These are phyloP conservation scores for Leptomonas seymouri DNA, from an alignment of 208 protist species.

Conservation along the genomic window DNA sequence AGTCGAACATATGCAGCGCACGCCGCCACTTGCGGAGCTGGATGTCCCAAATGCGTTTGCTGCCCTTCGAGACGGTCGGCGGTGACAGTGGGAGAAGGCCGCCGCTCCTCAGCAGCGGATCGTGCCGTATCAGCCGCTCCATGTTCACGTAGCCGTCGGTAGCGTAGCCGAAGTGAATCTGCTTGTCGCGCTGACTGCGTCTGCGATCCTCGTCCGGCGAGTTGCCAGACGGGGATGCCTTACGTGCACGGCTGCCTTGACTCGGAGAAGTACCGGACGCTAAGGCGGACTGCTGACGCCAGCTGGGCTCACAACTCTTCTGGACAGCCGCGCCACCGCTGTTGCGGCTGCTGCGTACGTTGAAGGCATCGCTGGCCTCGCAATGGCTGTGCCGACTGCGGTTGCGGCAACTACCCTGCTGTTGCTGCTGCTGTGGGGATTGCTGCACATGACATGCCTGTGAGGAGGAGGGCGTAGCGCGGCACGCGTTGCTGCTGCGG, in stretches of 20 bases:
- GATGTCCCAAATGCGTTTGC: slow-evolving; percentile 87
- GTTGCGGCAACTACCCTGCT: background rate
- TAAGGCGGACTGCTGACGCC: slow-evolving; percentile 2
- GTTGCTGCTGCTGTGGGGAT: background rate
- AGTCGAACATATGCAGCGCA: slow-evolving; percentile 91
- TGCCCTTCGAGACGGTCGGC: slow-evolving; percentile 54
- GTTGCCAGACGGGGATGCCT: slow-evolving; percentile 27
- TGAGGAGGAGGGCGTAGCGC: background rate
- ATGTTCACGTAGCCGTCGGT: slow-evolving; percentile 88
- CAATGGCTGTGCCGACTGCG: background rate
- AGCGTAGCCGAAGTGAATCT: slow-evolving; percentile 73
- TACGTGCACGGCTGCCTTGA: slow-evolving; percentile 6
- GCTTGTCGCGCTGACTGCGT: slow-evolving; percentile 76
- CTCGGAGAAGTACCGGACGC: background rate
- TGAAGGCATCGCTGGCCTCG: background rate
- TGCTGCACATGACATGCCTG: background rate
- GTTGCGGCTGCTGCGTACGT: background rate
- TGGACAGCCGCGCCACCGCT: background rate
- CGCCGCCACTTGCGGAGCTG: slow-evolving; percentile 85
- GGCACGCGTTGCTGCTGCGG: background rate
- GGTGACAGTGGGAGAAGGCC: slow-evolving; percentile 76
- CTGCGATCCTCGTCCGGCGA: slow-evolving; percentile 75
- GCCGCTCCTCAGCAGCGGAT: slow-evolving; percentile 73
- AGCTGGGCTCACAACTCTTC: background rate
- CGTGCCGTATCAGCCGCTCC: slow-evolving; percentile 72